These are phyloP conservation scores for Candida methanosorbosa DNA, from an alignment of 805 yeast genomes.

Conservation along the genomic window DNA sequence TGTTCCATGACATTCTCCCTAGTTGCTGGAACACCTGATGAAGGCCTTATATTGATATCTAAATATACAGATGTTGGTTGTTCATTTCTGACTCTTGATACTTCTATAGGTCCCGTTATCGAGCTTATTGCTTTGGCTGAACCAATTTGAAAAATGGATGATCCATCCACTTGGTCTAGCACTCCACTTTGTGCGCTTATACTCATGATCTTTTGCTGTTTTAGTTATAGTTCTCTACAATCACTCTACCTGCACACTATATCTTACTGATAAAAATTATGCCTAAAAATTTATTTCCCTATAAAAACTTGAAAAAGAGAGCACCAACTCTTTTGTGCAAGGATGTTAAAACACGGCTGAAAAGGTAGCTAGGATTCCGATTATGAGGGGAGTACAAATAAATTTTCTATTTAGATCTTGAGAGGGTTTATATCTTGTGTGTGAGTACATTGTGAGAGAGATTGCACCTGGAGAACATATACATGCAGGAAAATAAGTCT, in stretches of 20 bases:
- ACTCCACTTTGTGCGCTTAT: conserved; percentile 10
- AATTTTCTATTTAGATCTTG: too few relatives aligned
- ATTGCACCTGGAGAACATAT: not conserved
- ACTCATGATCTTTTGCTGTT: too few relatives aligned
- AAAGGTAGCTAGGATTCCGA: too few relatives aligned
- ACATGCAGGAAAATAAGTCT: not conserved
- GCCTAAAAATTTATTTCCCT: too few relatives aligned
- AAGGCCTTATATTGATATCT: conserved; percentile 74
- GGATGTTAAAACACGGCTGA: too few relatives aligned
- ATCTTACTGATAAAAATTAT: too few relatives aligned
- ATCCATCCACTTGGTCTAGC: conserved; percentile 70
- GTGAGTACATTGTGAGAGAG: too few relatives aligned
- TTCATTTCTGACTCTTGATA: conserved; percentile 70
- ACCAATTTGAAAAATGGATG: conserved; percentile 49
- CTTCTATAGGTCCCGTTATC: conserved; percentile 86
- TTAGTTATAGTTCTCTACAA: too few relatives aligned
- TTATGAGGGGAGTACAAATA: too few relatives aligned
- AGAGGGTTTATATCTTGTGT: too few relatives aligned
- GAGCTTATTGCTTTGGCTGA: conserved; percentile 58
- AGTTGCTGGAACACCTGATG: conserved; percentile 60
- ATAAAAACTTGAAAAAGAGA: not conserved
- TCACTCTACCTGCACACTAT: too few relatives aligned
- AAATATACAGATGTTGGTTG: conserved; percentile 68
- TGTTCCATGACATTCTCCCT: conserved; percentile 75
- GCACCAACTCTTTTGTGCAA: too few relatives aligned